Conservation (phyloP, 1,284 basidiomycete species). For the Rhodofomes roseus region DNA sequence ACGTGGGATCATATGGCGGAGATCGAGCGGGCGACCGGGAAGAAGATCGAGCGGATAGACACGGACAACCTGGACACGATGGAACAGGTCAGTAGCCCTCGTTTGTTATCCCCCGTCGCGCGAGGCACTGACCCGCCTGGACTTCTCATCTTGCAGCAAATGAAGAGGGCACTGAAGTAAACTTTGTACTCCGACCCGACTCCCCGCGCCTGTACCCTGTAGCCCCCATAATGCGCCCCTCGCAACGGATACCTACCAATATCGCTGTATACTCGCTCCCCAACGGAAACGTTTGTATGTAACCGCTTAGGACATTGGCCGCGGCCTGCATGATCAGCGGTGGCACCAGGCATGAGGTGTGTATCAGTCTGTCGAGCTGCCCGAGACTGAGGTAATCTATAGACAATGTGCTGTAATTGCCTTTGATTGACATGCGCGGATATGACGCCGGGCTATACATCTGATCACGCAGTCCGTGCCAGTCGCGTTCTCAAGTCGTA, state of each 20-base stretch:
- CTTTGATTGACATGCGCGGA: constrained; percentile 6
- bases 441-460: constrained; percentile 8
- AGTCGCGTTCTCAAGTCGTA: background rate
- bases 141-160: constrained; percentile 43
- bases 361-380: background rate
- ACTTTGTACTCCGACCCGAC: constrained; percentile 10
- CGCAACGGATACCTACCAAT: background rate
- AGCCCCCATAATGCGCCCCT: constrained; percentile 6
- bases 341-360: constrained; percentile 3
- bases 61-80: constrained; percentile 86
- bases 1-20: constrained; percentile 85
- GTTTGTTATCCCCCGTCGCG: background rate
- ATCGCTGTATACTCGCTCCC: background rate
- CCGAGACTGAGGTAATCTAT: background rate
- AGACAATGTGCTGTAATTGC: background rate
- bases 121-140: background rate
- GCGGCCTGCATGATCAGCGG: background rate
- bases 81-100: constrained; percentile 63
- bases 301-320: background rate
- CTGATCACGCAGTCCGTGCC: constrained; percentile 4
- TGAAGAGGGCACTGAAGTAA: constrained; percentile 77
- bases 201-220: constrained; percentile 18
- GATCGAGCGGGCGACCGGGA: constrained; percentile 77
- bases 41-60: constrained; percentile 76
- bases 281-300: background rate